A percentile compares a stretch with the other conserved stretches of the same genome.
These are phyloP conservation scores for Phytophthora melonis DNA, from an alignment of 352 stramenopile genomes.

Conservation along the genomic window DNA sequence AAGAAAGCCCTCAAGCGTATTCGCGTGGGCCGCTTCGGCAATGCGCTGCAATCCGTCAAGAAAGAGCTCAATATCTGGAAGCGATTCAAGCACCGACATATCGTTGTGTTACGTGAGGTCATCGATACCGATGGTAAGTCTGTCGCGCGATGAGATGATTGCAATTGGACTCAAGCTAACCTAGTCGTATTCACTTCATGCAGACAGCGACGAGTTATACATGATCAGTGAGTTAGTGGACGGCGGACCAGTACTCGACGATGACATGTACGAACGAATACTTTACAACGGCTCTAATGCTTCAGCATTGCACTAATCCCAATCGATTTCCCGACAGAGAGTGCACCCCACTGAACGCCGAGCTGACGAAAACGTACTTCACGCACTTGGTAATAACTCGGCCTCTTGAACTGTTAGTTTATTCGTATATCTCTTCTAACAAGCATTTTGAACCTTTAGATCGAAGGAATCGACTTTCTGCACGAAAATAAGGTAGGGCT, in stretches of 20 bases:
- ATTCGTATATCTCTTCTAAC: not conserved
- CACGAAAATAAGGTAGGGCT: slow-evolving; percentile 78
- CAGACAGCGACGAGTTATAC: slow-evolving; percentile 82
- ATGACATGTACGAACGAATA: slow-evolving; percentile 52
- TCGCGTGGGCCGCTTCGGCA: slow-evolving; percentile 74
- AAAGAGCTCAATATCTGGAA: slow-evolving; percentile 98
- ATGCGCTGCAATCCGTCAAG: slow-evolving; percentile 85
- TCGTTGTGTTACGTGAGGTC: slow-evolving; percentile 95
- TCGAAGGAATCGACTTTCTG: slow-evolving; percentile 85
- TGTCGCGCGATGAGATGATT: not conserved
- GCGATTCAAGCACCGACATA: slow-evolving; percentile 95
- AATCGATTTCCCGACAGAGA: slow-evolving; percentile 40
- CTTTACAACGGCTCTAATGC: not conserved
- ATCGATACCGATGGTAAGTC: slow-evolving; percentile 92
- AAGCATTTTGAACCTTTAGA: slow-evolving; percentile 38
- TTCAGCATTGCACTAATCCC: not conserved
- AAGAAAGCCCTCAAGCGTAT: slow-evolving; percentile 82
- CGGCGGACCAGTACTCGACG: slow-evolving; percentile 71
- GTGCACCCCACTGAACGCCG: slow-evolving; percentile 68
- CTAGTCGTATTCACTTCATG: not conserved
- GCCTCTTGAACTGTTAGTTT: not conserved
- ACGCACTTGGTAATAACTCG: slow-evolving; percentile 66
- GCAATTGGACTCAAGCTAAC: not conserved
- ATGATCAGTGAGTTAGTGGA: slow-evolving; percentile 89
- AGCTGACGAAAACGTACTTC: slow-evolving; percentile 78